Percentiles rank a stretch among this genome's conserved stretches.
Evolutionary conservation across 495 filamentous ascomycete species (phyloP).

Genomic region (Thermochaetoides thermophila): DNA sequence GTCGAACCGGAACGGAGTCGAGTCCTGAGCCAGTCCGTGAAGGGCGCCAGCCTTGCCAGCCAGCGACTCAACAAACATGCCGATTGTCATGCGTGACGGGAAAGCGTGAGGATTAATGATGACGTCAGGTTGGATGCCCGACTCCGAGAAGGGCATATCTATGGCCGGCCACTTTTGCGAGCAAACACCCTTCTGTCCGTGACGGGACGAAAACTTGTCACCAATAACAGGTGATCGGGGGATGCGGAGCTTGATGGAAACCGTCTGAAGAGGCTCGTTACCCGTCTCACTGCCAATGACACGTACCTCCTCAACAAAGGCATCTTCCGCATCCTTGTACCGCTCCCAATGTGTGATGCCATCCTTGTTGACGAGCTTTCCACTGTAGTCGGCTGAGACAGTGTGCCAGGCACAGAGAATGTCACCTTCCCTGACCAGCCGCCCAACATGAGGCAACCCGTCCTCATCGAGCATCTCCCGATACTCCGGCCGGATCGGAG

Average conservation of each 20-base stretch:
- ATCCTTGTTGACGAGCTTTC: constrained; percentile 64
- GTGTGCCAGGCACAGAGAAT: constrained; percentile 77
- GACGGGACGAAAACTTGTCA: constrained; percentile 96
- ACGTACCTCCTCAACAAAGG: constrained; percentile 84
- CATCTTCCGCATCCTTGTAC: constrained; percentile 81
- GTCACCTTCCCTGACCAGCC: constrained; percentile 60
- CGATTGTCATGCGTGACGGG: constrained; percentile 99
- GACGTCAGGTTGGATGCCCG: constrained; percentile 88
- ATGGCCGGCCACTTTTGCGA: constrained; percentile 91
- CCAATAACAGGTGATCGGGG: constrained; percentile 86
- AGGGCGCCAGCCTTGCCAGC: constrained; percentile 89
- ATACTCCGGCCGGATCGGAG: constrained; percentile 45
- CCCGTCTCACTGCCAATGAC: constrained; percentile 72
- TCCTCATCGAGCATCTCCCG: constrained; percentile 65
- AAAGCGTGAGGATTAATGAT: constrained; percentile 99
- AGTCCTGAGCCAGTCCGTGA: constrained; percentile 88
- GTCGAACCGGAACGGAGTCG: constrained; percentile 84
- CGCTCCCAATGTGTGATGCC: constrained; percentile 67
- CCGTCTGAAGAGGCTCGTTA: constrained; percentile 62
- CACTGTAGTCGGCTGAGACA: constrained; percentile 62
- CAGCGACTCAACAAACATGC: constrained; percentile 96
- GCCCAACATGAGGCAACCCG: constrained; percentile 68
- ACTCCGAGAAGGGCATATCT: constrained; percentile 97
- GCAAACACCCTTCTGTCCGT: constrained; percentile 94
- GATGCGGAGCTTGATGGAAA: constrained; percentile 85